A percentile compares a stretch with the other conserved stretches of the same genome.
These are phyloP conservation scores for Hemerocallis citrina DNA, from an alignment of 106 monocot species.

Conservation along the genomic window DNA sequence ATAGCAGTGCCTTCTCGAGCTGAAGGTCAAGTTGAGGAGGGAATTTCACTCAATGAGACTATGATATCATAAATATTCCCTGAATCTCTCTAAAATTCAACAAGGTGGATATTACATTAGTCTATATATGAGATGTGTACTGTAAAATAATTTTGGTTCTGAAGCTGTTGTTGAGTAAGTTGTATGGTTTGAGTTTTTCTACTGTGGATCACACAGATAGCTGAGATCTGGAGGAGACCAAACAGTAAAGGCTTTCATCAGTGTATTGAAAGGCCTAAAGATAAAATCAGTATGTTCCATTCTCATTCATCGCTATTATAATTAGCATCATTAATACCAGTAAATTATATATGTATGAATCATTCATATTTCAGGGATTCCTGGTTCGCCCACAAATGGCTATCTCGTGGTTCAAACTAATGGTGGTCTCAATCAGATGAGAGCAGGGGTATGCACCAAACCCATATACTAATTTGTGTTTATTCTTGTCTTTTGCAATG, in stretches of 20 bases:
- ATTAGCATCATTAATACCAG: too few species aligned
- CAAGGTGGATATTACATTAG: neutral
- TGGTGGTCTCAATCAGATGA: conserved; percentile 96
- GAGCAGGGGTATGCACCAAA: conserved; percentile 49
- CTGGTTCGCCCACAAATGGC: conserved; percentile 25
- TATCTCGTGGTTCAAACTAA: conserved; percentile 74
- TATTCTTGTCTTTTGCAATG: too few species aligned
- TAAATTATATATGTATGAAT: neutral
- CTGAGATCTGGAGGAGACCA: conserved; percentile 40
- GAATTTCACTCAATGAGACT: neutral
- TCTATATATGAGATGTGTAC: neutral
- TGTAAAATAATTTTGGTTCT: neutral
- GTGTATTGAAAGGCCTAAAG: conserved; percentile 38
- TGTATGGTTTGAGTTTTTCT: neutral
- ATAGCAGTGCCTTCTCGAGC: too few species aligned
- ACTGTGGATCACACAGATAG: conserved; percentile 19
- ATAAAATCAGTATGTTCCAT: conserved; percentile 30
- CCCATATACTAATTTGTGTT: neutral
- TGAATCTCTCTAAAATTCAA: neutral
- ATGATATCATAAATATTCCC: neutral
- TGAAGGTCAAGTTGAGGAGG: too few species aligned
- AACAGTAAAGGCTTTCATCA: conserved; percentile 17
- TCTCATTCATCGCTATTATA: neutral
- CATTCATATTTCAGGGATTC: conserved; percentile 6
- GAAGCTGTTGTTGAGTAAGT: too few species aligned